Base-by-base conservation (phyloP, 2,329 filamentous ascomycete species). In the Pseudogymnoascus sp. region DNA sequence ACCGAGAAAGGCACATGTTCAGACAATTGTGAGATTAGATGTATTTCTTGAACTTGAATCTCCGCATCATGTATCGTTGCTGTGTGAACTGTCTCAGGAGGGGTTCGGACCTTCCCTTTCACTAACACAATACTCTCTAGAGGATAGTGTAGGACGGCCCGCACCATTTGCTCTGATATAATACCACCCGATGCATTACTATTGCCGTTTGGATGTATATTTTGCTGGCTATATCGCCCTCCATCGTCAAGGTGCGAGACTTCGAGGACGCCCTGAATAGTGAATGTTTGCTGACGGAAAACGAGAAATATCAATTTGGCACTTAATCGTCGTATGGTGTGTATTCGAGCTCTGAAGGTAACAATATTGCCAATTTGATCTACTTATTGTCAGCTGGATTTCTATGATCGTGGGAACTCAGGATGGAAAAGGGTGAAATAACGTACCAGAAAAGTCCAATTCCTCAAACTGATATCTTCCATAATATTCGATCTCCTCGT, bases 91-190 rank as follows among this genome's bases (percentile, higher is more conserved):
- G 86, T 84, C 69, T 92, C 86, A 6, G 88, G 86, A 0, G 91
- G 89, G 66, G 83, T 81, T 71, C 91, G 89, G 3, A 96, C 76
- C 1, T 83, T 83, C 64, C 91, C 93, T 62, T 83, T 85, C 63
- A 96, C 85, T 64, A 90, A 84, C 4, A 96, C 86, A 61, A 96
- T 83, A 7, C 87, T 89, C 72, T 96, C 93, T 5, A 87, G 79
- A 63, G 88, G 86, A 53, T 96, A 79, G 72, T 91, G 90, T 76
- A 96, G 90, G 2, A 90, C 90, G 89, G 91, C 96, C 72, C 90
- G 87, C 28, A 96, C 81, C 82, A 96, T 93, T 70, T 89, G 83
- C 64, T 86, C 82, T 1, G 88, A 88, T 10, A 89, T 81, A 59
- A 79, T 78, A 6, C 85, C 83, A 17, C 19, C 7, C 11, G 26